These are phyloP conservation scores for Pestalotiopsis sp. DNA, from an alignment of 2,329 filamentous ascomycete genomes.

Conservation along the genomic window DNA sequence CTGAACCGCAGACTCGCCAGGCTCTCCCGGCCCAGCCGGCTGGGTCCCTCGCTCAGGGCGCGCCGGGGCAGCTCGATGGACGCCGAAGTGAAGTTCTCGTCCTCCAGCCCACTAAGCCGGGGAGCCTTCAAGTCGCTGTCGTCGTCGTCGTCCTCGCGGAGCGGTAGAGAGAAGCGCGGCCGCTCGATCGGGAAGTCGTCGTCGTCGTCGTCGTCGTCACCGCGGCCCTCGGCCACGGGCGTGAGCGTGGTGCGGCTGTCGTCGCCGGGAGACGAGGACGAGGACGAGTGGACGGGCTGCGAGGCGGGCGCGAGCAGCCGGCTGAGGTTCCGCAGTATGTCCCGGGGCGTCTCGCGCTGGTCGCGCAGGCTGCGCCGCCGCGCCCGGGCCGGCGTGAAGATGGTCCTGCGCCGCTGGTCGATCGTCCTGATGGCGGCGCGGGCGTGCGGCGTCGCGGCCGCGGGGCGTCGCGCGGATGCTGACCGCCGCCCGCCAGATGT, in stretches of 20 bases:
- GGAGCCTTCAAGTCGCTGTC: constrained; percentile 54
- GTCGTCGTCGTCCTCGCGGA: constrained; percentile 52
- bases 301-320: constrained; percentile 54
- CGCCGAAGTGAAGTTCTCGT: constrained; percentile 60
- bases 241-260: constrained; percentile 26
- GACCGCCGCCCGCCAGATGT: constrained; percentile 44
- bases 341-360: constrained; percentile 42
- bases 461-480: constrained; percentile 46
- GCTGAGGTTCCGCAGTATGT: constrained; percentile 51
- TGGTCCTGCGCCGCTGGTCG: constrained; percentile 59
- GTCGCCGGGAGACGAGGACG: constrained; percentile 34
- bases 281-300: constrained; percentile 47
- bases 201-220: constrained; percentile 53
- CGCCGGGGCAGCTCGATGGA: constrained; percentile 64
- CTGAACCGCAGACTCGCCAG: constrained; percentile 57
- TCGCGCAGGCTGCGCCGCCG: constrained; percentile 60
- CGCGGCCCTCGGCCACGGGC: constrained; percentile 38
- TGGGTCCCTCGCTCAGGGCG: constrained; percentile 48
- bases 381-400: constrained; percentile 62
- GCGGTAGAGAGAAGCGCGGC: constrained; percentile 58
- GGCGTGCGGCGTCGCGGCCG: constrained; percentile 60
- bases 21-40: constrained; percentile 47
- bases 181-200: constrained; percentile 52
- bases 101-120: constrained; percentile 56
- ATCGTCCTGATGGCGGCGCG: constrained; percentile 62